Base-by-base conservation (phyloP, 306 rosid species). In the Astragalus glycyphyllos region DNA sequence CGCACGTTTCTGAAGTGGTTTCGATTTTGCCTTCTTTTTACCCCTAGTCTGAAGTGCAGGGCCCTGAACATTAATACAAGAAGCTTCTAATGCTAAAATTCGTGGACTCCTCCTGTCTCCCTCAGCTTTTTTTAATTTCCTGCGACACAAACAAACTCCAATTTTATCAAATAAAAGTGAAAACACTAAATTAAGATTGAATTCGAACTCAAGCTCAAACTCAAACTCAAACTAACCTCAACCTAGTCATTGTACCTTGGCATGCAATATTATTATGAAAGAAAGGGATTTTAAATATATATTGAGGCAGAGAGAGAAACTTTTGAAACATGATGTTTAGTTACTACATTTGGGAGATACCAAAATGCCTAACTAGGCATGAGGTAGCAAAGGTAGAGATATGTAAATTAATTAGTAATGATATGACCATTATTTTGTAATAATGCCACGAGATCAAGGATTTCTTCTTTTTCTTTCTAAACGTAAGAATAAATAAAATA, bases 31-130 rank as follows among this genome's bases (percentile, higher is more conserved):
- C 77, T 68, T 83, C 62, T 73, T 89, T 49, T 16, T 80, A 8
- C 45, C 85, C 56, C 84, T 68, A 14, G 87, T 87, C 60, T 56
- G 66, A 9, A 72, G 72, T 49, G 88, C 82, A 68, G 81, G 83
- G 68, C 88, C 87, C 42, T 73, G 65, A 23, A 1, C 49, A 1
- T 63, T 7, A 10, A 42, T 34, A 50, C 12, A 59, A 72, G 42
- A 17, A 31, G 68, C 74, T 62, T 77, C 83, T 78, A 74, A 57
- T 58, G 83, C 83, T 26, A 69, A 79, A 66, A 86, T 66, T 45
- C 89, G 72, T 8, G 84, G 85, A 76, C 91, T 86, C 68, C 84
- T 86, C 44, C 95, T 84, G 65, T 59, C 57, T 60, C 81, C 90
- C 64, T 79, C 86, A 46, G n/a, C 48, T 64, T 82, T 83, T 65